A percentile compares a stretch with the other conserved stretches of the same genome.
Evolutionary conservation across 257 asterid species (phyloP).

Genomic region (Solanum chilense): DNA sequence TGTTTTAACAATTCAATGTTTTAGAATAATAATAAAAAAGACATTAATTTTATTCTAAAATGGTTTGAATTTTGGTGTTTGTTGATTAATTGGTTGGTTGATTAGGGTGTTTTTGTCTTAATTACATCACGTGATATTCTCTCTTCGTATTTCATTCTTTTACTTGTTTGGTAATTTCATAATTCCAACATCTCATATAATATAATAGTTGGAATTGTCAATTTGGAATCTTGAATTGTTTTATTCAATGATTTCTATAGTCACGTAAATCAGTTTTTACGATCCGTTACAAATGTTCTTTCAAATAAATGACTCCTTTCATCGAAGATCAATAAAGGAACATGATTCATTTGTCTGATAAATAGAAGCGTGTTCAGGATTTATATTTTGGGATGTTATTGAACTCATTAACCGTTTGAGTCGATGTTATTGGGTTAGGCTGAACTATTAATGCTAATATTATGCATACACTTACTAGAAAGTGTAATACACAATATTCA

Average conservation of each 20-base stretch:
- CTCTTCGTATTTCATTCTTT: background rate
- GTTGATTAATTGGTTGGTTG: conserved; percentile 52
- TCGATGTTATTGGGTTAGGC: background rate
- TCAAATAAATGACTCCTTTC: background rate
- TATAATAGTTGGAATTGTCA: background rate
- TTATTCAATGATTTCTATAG: background rate
- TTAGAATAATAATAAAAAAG: background rate
- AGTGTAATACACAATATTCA: background rate
- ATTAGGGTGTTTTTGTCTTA: conserved; percentile 78
- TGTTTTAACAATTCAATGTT: background rate
- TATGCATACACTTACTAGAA: background rate
- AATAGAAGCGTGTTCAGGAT: background rate
- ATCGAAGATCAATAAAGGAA: background rate
- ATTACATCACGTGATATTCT: conserved; percentile 56
- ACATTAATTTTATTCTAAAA: background rate
- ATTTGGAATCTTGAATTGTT: background rate
- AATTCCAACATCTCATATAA: background rate
- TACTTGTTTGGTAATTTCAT: background rate
- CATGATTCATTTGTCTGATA: background rate
- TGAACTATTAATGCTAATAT: no score
- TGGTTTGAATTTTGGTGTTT: conserved; percentile 15
- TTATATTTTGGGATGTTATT: background rate
- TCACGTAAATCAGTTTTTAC: background rate
- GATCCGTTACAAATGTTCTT: background rate
- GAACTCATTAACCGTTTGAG: background rate